Percentiles rank a stretch among this genome's conserved stretches.
phyloP scores from a whole-genome alignment of 1,139 yeast genomes.

The Nadsonia commutata region DNA sequence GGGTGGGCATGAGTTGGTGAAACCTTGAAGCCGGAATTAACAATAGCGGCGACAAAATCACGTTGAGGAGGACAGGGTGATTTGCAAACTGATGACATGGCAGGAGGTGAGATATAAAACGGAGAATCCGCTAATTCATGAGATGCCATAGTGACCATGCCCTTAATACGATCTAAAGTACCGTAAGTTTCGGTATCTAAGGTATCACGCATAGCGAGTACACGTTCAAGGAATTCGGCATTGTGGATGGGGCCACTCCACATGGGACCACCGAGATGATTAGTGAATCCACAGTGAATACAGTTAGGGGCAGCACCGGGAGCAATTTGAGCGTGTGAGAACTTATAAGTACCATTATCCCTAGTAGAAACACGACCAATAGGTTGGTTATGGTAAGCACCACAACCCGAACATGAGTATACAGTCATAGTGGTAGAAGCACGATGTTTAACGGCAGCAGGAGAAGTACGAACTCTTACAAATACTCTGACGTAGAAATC shows the following conservation, averaged over 20 bases:
- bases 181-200: constrained; percentile 44
- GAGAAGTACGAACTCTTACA: constrained; percentile 60
- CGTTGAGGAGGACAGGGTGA: constrained; percentile 74
- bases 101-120: constrained; percentile 72
- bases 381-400: constrained; percentile 53
- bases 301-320: constrained; percentile 40
- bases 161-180: constrained; percentile 72
- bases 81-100: constrained; percentile 58
- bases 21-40: constrained; percentile 66
- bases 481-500: constrained; percentile 87
- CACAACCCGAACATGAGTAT: constrained; percentile 82
- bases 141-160: constrained; percentile 77
- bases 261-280: constrained; percentile 92
- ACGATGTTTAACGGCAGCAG: constrained; percentile 62
- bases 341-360: constrained; percentile 30
- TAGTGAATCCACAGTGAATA: constrained; percentile 49
- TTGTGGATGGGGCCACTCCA: constrained; percentile 76
- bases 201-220: constrained; percentile 39
- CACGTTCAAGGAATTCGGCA: constrained; percentile 44
- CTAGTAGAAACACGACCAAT: constrained; percentile 45
- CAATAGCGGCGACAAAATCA: constrained; percentile 61
- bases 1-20: constrained; percentile 83
- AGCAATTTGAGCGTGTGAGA: constrained; percentile 31
- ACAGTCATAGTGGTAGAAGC: constrained; percentile 57
- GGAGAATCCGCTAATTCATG: constrained; percentile 52